Conservation (phyloP, 108 stramenopile genomes). For the Cyclotella cryptica region DNA sequence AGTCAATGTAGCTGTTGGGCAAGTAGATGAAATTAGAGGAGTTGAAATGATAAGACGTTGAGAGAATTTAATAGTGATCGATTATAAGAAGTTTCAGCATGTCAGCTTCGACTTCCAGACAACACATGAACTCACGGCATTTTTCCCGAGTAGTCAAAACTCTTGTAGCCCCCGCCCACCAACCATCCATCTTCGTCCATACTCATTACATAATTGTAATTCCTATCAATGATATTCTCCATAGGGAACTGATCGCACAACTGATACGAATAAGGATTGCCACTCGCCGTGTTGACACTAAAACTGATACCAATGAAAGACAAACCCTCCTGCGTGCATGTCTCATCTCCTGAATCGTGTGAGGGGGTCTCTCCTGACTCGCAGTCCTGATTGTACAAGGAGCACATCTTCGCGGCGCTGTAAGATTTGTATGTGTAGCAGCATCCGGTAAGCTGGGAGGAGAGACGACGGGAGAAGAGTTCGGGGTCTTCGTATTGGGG, state of each 20-base stretch:
- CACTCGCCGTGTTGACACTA: conserved; percentile 78
- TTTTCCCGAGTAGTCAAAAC: conserved; percentile 92
- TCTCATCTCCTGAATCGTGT: conserved; percentile 80
- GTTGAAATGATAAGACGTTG: too few relatives aligned
- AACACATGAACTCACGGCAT: conserved; percentile 92
- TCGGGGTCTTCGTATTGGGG: conserved; percentile 17
- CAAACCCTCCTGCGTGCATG: conserved; percentile 75
- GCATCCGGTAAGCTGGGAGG: conserved; percentile 75
- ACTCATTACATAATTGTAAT: conserved; percentile 89
- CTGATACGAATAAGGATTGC: conserved; percentile 90
- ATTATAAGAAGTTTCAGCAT: too few relatives aligned
- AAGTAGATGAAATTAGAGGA: not conserved
- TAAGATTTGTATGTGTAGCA: conserved; percentile 75
- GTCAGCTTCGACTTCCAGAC: conserved; percentile 40
- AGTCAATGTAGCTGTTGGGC: conserved; percentile 81
- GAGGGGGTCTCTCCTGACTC: conserved; percentile 71
- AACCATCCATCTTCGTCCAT: conserved; percentile 95
- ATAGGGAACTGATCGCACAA: conserved; percentile 91
- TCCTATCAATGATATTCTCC: conserved; percentile 92
- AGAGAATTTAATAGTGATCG: too few relatives aligned
- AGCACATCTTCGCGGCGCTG: conserved; percentile 65
- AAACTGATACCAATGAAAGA: conserved; percentile 89
- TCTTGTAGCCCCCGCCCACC: conserved; percentile 91
- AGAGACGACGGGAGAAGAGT: conserved; percentile 30
- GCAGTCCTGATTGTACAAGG: conserved; percentile 77